A percentile compares a stretch with the other conserved stretches of the same genome.
phyloP scores from a whole-genome alignment of 305 asterid genomes.

The Vinca major region DNA sequence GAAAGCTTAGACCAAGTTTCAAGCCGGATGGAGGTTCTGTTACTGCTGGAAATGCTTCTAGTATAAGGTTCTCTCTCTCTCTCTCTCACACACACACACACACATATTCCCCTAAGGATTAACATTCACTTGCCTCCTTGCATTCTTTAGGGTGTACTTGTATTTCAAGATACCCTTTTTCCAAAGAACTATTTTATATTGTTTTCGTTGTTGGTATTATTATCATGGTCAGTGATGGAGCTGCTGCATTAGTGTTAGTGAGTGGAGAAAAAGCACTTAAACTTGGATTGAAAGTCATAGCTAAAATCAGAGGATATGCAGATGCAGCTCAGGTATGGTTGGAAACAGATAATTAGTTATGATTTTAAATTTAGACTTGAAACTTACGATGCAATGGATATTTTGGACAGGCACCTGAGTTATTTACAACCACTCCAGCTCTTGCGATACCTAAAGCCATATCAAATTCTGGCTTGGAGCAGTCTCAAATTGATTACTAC shows the following conservation, averaged over 20 bases:
- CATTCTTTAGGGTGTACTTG: neutral
- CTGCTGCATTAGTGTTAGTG: slow-evolving; percentile 93
- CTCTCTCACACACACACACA: neutral
- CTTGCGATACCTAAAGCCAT: slow-evolving; percentile 93
- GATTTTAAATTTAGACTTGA: slow-evolving; percentile 11
- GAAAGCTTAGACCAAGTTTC: slow-evolving; percentile 79
- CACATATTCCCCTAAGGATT: neutral
- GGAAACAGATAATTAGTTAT: neutral
- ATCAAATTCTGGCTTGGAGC: slow-evolving; percentile 56
- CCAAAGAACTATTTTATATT: neutral
- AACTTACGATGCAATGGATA: slow-evolving; percentile 18
- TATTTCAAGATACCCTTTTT: neutral
- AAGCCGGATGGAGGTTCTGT: slow-evolving; percentile 82
- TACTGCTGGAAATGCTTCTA: slow-evolving; percentile 95
- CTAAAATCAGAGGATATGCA: slow-evolving; percentile 79
- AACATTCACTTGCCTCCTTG: neutral
- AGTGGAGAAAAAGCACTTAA: slow-evolving; percentile 70
- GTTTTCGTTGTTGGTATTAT: neutral
- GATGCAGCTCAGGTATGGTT: slow-evolving; percentile 87
- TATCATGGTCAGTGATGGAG: slow-evolving; percentile 68
- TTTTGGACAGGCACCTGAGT: slow-evolving; percentile 75
- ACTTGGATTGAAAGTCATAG: slow-evolving; percentile 70
- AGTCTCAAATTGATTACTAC: slow-evolving; percentile 66
- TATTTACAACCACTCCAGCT: slow-evolving; percentile 91
- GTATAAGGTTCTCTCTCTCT: slow-evolving; percentile 54